Evolutionary conservation across 371 early-diverging fungal species (phyloP).

Genomic region (Dipsacomyces acuminosporus): DNA sequence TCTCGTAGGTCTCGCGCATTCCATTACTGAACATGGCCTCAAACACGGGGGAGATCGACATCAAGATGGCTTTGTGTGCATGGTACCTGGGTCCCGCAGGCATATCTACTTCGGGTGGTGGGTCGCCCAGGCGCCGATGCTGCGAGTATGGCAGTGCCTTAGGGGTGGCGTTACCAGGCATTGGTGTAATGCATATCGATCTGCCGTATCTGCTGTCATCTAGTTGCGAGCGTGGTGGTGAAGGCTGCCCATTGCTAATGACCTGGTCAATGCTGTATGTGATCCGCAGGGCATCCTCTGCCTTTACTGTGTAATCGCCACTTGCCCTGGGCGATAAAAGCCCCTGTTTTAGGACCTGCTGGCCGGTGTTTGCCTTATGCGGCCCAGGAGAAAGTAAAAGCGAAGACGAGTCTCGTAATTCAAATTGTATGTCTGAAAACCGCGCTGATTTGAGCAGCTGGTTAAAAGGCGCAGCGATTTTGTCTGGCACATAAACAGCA

Average conservation of each 20-base stretch:
- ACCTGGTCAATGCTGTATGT: slow-evolving; percentile 8
- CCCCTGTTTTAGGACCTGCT: slow-evolving; percentile 3
- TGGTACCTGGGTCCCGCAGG: slow-evolving; percentile 44
- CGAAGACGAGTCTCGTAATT: slow-evolving; percentile 42
- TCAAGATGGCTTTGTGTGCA: slow-evolving; percentile 54
- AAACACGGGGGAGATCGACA: slow-evolving; percentile 54
- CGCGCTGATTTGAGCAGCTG: slow-evolving; percentile 50
- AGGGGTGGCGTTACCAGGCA: slow-evolving; percentile 33
- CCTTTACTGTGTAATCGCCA: slow-evolving; percentile 11
- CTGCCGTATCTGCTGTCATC: slow-evolving; percentile 7
- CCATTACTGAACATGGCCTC: slow-evolving; percentile 57
- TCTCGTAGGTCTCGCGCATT: slow-evolving; percentile 56
- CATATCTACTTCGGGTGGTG: neutral
- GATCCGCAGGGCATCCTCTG: slow-evolving; percentile 24
- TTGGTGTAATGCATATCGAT: slow-evolving; percentile 35
- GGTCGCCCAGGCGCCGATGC: slow-evolving; percentile 8
- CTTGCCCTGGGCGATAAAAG: slow-evolving; percentile 22
- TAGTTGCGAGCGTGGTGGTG: slow-evolving; percentile 8
- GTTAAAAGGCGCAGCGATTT: slow-evolving; percentile 48
- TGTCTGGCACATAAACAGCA: slow-evolving; percentile 38
- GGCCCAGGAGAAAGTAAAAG: slow-evolving; percentile 39
- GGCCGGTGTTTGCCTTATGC: neutral
- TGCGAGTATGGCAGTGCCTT: slow-evolving; percentile 34
- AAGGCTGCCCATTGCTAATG: slow-evolving; percentile 16
- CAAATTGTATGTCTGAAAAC: slow-evolving; percentile 55